These are phyloP conservation scores for Lentinula lateritia DNA, from an alignment of 768 basidiomycete genomes.

Conservation along the genomic window DNA sequence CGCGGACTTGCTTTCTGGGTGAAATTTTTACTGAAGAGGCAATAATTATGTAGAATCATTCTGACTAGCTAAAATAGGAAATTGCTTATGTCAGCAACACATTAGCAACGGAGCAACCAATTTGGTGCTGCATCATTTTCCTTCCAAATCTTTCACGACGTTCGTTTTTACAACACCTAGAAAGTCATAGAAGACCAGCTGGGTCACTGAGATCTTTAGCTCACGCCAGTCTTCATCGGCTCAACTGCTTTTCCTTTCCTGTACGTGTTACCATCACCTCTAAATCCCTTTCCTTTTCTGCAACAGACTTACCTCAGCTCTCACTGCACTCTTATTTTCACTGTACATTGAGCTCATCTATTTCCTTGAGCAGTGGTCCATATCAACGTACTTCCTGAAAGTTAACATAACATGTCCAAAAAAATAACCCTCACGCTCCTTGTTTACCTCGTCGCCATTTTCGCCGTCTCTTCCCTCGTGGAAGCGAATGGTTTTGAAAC, in stretches of 20 bases:
- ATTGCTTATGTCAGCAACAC: background rate
- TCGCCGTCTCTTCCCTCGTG: slow-evolving; percentile 30
- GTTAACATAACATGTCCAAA: slow-evolving; percentile 16
- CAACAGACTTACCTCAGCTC: background rate
- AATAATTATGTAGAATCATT: no score
- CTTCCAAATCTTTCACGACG: slow-evolving; percentile 1
- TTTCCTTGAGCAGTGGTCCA: background rate
- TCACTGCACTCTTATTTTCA: background rate
- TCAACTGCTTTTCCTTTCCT: background rate
- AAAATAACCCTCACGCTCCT: slow-evolving; percentile 38
- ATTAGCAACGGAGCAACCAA: background rate
- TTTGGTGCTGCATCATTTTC: background rate
- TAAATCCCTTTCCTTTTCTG: background rate
- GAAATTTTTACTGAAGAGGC: no score
- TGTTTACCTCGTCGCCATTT: slow-evolving; percentile 34
- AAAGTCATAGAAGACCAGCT: background rate
- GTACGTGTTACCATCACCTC: background rate
- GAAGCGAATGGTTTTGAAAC: slow-evolving; percentile 25
- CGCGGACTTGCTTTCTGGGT: no score
- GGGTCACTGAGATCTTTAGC: background rate
- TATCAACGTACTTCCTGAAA: background rate
- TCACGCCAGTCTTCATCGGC: background rate
- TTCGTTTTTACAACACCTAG: background rate
- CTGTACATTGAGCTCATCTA: background rate
- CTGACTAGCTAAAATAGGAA: background rate